phyloP scores from a whole-genome alignment of 2,329 filamentous ascomycete species.

The Aspergillus sp. region DNA sequence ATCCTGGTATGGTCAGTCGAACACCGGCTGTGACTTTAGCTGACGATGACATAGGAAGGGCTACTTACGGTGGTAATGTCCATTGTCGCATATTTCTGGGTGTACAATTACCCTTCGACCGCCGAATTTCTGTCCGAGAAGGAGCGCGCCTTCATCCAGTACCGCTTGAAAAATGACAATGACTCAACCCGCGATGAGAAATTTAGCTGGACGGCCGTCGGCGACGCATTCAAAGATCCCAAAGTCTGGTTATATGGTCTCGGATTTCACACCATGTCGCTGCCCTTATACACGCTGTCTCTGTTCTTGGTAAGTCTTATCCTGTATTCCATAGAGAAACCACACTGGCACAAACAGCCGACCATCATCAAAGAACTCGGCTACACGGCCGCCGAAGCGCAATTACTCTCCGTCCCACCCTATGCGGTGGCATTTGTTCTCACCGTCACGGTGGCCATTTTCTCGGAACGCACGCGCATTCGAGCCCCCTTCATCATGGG shows the following conservation, averaged over 20 bases:
- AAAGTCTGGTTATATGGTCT: conserved; percentile 73
- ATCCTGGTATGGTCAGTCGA: conserved; percentile 46
- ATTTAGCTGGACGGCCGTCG: conserved; percentile 68
- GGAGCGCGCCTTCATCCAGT: conserved; percentile 60
- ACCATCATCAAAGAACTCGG: conserved; percentile 46
- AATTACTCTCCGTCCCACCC: conserved; percentile 62
- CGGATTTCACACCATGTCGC: conserved; percentile 69
- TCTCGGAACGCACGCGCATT: conserved; percentile 58
- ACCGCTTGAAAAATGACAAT: conserved; percentile 65
- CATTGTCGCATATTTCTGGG: conserved; percentile 38
- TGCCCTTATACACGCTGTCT: conserved; percentile 51
- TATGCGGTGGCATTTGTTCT: conserved; percentile 63
- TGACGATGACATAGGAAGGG: conserved; percentile 54
- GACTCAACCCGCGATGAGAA: conserved; percentile 68
- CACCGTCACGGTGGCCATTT: conserved; percentile 58
- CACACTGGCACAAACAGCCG: conserved; percentile 23
- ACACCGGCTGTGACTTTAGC: background rate
- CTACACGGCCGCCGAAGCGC: conserved; percentile 42
- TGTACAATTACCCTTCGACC: conserved; percentile 44
- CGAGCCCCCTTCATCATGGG: conserved; percentile 65
- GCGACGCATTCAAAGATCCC: conserved; percentile 62
- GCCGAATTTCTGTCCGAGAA: conserved; percentile 43
- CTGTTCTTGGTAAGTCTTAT: conserved; percentile 32
- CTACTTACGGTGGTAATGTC: conserved; percentile 64
- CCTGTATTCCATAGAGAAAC: background rate